Conservation (phyloP, 768 basidiomycete genomes). For the Gautieria morchelliformis region DNA sequence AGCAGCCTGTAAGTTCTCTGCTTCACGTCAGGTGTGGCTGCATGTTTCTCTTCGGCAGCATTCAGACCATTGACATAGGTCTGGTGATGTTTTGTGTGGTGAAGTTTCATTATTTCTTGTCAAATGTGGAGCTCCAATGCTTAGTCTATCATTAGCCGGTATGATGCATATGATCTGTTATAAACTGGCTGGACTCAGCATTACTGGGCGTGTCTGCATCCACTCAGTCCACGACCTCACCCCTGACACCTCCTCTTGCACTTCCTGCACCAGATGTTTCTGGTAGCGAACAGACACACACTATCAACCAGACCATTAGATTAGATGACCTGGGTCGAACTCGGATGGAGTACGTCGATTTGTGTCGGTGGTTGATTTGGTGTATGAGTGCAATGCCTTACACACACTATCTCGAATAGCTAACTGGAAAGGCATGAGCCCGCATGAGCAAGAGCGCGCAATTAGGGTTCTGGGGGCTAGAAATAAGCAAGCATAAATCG, state of each 20-base stretch:
- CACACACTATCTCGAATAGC: slow-evolving; percentile 58
- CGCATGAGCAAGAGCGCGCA: slow-evolving; percentile 47
- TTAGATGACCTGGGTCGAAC: slow-evolving; percentile 56
- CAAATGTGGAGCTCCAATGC: slow-evolving; percentile 92
- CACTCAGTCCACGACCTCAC: neutral
- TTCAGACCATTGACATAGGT: slow-evolving; percentile 93
- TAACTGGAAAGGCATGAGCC: slow-evolving; percentile 53
- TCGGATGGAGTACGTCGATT: slow-evolving; percentile 44
- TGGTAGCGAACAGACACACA: neutral
- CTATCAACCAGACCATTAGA: slow-evolving; percentile 26
- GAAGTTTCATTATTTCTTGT: slow-evolving; percentile 86
- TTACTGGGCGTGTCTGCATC: neutral
- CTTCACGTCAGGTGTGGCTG: slow-evolving; percentile 40
- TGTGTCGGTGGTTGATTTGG: neutral
- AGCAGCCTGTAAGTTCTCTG: slow-evolving; percentile 77
- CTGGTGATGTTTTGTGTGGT: slow-evolving; percentile 76
- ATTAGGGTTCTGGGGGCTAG: slow-evolving; percentile 43
- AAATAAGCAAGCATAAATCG: slow-evolving; percentile 35
- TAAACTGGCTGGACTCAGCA: neutral
- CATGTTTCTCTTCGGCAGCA: slow-evolving; percentile 79
- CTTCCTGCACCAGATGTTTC: neutral
- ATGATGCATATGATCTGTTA: neutral
- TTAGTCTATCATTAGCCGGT: slow-evolving; percentile 24
- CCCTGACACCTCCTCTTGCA: neutral
- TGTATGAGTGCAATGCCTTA: neutral